Percentiles rank a stretch among this genome's conserved stretches.
phyloP scores from a whole-genome alignment of 352 stramenopile genomes.

The Phytophthora palmivora region DNA sequence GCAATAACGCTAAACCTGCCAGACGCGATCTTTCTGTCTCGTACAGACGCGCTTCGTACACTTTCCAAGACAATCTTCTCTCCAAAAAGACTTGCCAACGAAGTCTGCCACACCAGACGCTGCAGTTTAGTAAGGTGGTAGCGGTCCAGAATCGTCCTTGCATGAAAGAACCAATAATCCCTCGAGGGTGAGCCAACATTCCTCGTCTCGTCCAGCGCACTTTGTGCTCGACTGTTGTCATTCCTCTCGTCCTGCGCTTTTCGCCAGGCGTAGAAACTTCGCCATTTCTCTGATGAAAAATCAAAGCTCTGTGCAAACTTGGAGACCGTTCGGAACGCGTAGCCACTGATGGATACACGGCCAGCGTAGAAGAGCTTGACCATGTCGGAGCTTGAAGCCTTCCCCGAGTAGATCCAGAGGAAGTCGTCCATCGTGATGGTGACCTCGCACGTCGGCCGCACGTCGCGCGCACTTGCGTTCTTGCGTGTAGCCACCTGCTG shows the following conservation, averaged over 20 bases:
- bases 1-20: constrained; percentile 34
- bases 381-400: constrained; percentile 78
- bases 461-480: constrained; percentile 51
- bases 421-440: constrained; percentile 90
- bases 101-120: constrained; percentile 79
- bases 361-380: constrained; percentile 85
- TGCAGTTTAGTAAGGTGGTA: constrained; percentile 76
- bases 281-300: constrained; percentile 85
- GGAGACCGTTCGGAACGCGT: constrained; percentile 83
- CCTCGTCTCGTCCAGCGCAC: constrained; percentile 43
- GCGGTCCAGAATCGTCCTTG: constrained; percentile 58
- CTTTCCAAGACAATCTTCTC: constrained; percentile 68
- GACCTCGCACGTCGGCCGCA: constrained; percentile 75
- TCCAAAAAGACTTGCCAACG: constrained; percentile 71
- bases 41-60: constrained; percentile 30
- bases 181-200: constrained; percentile 66
- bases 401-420: constrained; percentile 87
- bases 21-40: constrained; percentile 20
- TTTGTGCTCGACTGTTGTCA: constrained; percentile 36
- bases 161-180: constrained; percentile 81
- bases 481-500: constrained; percentile 63
- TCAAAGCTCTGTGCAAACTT: constrained; percentile 88
- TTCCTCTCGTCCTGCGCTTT: constrained; percentile 51
- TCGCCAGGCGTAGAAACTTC: constrained; percentile 75
- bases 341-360: constrained; percentile 77